Percentiles rank a stretch among this genome's conserved stretches.
phyloP scores from a whole-genome alignment of 192 early-diverging fungal genomes.

The Umbelopsis sp. region DNA sequence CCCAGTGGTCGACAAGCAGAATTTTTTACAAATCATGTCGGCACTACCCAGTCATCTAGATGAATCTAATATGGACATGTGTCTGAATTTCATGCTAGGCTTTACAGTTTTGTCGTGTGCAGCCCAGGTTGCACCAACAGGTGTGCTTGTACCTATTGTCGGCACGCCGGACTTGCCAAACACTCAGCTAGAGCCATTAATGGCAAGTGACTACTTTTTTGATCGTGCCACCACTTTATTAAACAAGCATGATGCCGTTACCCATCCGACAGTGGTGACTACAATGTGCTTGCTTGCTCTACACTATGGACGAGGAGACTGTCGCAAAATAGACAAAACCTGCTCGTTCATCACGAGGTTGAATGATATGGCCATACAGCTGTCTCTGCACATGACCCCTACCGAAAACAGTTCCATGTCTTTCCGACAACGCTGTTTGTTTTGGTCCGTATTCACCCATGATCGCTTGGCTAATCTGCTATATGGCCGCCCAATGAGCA shows the following conservation, averaged over 20 bases:
- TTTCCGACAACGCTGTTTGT: constrained; percentile 20
- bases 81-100: constrained; percentile 3
- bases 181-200: constrained; percentile 13
- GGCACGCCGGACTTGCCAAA: constrained; percentile 7
- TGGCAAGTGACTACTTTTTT: constrained; percentile 18
- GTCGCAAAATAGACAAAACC: constrained; percentile 10
- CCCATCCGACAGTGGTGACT: background rate
- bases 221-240: background rate
- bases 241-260: background rate
- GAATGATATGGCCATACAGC: constrained; percentile 13
- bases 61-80: constrained; percentile 8
- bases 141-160: constrained; percentile 2
- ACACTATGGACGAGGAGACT: constrained; percentile 10
- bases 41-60: background rate
- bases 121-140: background rate
- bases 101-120: constrained; percentile 2
- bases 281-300: constrained; percentile 2
- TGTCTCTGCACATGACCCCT: constrained; percentile 21
- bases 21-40: background rate
- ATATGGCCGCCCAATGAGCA: background rate
- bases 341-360: constrained; percentile 14
- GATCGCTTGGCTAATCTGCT: constrained; percentile 11
- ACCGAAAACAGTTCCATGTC: constrained; percentile 17
- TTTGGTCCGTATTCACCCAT: constrained; percentile 14
- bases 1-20: background rate